A percentile compares a stretch with the other conserved stretches of the same genome.
These are phyloP conservation scores for Mycena venus DNA, from an alignment of 768 basidiomycete genomes.

Conservation along the genomic window DNA sequence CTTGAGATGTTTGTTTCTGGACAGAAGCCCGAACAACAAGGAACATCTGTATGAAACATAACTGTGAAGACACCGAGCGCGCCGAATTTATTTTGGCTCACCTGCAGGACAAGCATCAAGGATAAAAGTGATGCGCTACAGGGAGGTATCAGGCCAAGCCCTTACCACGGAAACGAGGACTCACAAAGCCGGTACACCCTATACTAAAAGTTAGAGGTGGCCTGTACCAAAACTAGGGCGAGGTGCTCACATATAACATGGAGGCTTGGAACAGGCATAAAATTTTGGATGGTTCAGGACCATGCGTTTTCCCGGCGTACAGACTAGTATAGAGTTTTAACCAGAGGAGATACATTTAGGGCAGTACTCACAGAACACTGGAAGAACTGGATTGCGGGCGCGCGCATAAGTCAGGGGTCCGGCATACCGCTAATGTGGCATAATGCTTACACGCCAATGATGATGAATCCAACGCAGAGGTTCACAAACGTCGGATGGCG, in stretches of 20 bases:
- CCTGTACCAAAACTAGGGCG: background rate
- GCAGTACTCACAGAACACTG: conserved; percentile 51
- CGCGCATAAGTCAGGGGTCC: background rate
- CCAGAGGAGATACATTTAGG: background rate
- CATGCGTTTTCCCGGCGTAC: conserved; percentile 56
- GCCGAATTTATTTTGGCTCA: conserved; percentile 19
- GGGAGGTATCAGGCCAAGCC: background rate
- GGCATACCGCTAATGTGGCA: background rate
- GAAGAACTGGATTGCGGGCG: conserved; percentile 49
- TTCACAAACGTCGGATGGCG: conserved; percentile 64
- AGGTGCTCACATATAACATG: conserved; percentile 50
- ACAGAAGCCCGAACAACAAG: conserved; percentile 54
- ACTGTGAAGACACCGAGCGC: background rate
- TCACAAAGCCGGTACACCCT: conserved; percentile 61
- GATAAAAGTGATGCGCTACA: conserved; percentile 57
- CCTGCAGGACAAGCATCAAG: conserved; percentile 60
- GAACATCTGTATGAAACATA: conserved; percentile 54
- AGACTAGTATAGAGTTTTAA: conserved; percentile 43
- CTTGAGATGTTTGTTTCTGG: conserved; percentile 46
- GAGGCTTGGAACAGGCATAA: conserved; percentile 63
- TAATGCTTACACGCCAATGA: conserved; percentile 57
- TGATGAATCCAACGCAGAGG: conserved; percentile 58
- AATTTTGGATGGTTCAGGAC: conserved; percentile 58
- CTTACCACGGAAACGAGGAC: conserved; percentile 25
- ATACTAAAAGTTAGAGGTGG: background rate